Evolutionary conservation across 1,139 yeast genomes (phyloP).

Genomic region (Zygosaccharomyces sapae): DNA sequence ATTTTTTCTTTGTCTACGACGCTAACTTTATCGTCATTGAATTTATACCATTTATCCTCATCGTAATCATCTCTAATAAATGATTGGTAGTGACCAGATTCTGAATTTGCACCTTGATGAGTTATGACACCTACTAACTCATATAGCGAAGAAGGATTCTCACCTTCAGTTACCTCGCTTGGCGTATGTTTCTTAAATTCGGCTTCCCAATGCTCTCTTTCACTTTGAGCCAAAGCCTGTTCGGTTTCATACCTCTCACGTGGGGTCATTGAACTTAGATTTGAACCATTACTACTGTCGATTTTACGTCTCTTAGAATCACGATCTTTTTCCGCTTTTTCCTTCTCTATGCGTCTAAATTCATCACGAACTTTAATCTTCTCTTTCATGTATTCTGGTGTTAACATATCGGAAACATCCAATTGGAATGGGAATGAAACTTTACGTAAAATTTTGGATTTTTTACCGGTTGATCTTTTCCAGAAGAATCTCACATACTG

Average conservation of each 20-base stretch:
- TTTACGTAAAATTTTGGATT: constrained; percentile 87
- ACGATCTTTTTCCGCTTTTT: constrained; percentile 64
- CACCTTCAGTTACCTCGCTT: constrained; percentile 46
- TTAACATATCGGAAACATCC: constrained; percentile 81
- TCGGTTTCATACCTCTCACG: constrained; percentile 37
- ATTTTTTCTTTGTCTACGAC: constrained; percentile 72
- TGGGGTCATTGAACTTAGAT: constrained; percentile 33
- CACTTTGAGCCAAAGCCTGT: constrained; percentile 34
- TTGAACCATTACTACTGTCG: constrained; percentile 27
- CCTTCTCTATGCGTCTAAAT: constrained; percentile 72
- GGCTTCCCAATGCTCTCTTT: constrained; percentile 38
- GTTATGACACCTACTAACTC: constrained; percentile 81
- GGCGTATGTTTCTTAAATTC: constrained; percentile 40
- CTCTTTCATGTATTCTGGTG: constrained; percentile 62
- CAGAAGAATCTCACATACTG: constrained; percentile 94
- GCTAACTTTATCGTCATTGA: constrained; percentile 89
- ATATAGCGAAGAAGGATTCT: constrained; percentile 84
- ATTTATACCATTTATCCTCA: constrained; percentile 86
- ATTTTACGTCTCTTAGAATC: constrained; percentile 69
- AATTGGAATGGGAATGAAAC: constrained; percentile 93
- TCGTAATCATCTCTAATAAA: constrained; percentile 71
- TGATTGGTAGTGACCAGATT: constrained; percentile 95
- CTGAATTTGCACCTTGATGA: constrained; percentile 94
- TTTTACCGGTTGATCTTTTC: constrained; percentile 87
- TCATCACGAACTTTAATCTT: constrained; percentile 73